Evolutionary conservation across 2,329 filamentous ascomycete genomes (phyloP).

Genomic region (Metarhizium album): DNA sequence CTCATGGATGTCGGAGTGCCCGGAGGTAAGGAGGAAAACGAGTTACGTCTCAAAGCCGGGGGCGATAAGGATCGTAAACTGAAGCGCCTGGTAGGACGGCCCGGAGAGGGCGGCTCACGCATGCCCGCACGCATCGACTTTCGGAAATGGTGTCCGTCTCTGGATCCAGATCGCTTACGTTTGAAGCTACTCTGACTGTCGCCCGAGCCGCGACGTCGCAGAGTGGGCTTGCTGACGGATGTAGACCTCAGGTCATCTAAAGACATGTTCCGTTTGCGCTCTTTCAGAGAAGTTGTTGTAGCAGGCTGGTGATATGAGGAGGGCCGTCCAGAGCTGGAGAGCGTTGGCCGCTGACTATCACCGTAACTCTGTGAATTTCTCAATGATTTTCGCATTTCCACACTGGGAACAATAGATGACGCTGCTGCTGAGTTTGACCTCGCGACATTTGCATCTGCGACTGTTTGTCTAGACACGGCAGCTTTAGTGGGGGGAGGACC

Average conservation of each 20-base stretch:
- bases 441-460: not conserved
- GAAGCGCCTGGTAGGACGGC: conserved; percentile 44
- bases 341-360: conserved; percentile 4
- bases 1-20: conserved; percentile 17
- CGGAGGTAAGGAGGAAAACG: conserved; percentile 27
- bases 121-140: conserved; percentile 54
- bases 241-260: conserved; percentile 13
- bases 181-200: conserved; percentile 78
- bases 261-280: conserved; percentile 15
- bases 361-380: conserved; percentile 9
- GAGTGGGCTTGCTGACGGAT: conserved; percentile 19
- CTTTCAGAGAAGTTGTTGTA: conserved; percentile 9
- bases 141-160: conserved; percentile 51
- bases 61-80: conserved; percentile 64
- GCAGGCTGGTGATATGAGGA: conserved; percentile 19
- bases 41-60: conserved; percentile 35
- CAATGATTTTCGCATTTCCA: conserved; percentile 15
- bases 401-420: conserved; percentile 1
- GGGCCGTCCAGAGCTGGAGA: conserved; percentile 13
- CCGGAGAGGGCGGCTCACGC: conserved; percentile 15
- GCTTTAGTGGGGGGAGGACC: not conserved
- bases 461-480: not conserved
- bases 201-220: conserved; percentile 47
- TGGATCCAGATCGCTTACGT: conserved; percentile 40
- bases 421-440: not conserved